Evolutionary conservation across 352 stramenopile genomes (phyloP).

Genomic region (Globisporangium iwayamae): DNA sequence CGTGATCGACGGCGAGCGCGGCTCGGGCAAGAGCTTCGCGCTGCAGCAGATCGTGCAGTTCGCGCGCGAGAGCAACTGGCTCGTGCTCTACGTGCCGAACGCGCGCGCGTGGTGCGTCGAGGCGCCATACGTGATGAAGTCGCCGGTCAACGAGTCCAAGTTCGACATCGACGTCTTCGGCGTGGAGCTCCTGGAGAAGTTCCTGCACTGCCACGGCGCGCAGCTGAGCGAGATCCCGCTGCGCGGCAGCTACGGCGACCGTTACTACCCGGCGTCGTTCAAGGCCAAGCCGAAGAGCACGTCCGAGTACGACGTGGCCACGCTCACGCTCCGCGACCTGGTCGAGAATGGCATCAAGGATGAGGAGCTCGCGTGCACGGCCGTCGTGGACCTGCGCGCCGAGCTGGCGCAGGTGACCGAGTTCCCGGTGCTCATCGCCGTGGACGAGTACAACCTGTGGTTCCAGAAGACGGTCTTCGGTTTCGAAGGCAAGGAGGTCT

Average conservation of each 20-base stretch:
- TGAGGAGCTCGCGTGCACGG: conserved; percentile 76
- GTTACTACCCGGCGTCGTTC: conserved; percentile 76
- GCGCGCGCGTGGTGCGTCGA: conserved; percentile 76
- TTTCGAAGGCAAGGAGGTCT: conserved; percentile 77
- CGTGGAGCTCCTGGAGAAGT: conserved; percentile 74
- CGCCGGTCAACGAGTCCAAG: conserved; percentile 70
- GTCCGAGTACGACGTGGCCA: conserved; percentile 44
- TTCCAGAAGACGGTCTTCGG: conserved; percentile 85
- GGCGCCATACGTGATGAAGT: conserved; percentile 84
- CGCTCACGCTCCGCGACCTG: conserved; percentile 72
- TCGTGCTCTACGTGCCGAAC: conserved; percentile 81
- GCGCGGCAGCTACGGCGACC: conserved; percentile 68
- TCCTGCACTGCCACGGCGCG: conserved; percentile 70
- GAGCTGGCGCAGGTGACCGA: conserved; percentile 79
- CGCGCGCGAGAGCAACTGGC: conserved; percentile 80
- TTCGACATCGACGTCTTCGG: conserved; percentile 86
- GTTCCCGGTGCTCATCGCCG: conserved; percentile 81
- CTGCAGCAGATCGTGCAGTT: conserved; percentile 88
- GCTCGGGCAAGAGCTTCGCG: conserved; percentile 79
- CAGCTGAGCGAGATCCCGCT: conserved; percentile 64
- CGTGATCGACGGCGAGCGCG: conserved; percentile 79
- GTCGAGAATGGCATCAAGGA: conserved; percentile 78
- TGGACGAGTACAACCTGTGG: conserved; percentile 89
- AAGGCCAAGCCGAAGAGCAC: conserved; percentile 70
- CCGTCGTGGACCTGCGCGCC: conserved; percentile 73